phyloP scores from a whole-genome alignment of 441 rosid genomes.

The Pelargonium fulgidum region DNA sequence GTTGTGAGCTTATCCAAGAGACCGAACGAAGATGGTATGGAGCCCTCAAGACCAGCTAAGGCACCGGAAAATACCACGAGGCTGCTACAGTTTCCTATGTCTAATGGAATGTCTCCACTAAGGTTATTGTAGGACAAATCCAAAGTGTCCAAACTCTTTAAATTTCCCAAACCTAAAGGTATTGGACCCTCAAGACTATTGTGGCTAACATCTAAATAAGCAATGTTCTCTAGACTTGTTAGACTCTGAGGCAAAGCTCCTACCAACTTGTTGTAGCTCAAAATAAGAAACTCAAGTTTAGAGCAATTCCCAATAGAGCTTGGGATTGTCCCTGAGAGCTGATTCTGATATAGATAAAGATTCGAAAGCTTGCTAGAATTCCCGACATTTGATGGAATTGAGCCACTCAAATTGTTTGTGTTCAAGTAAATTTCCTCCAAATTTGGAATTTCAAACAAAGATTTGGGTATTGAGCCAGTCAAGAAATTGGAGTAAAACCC shows the following conservation, averaged over 20 bases:
- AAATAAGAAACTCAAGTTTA: conserved; percentile 32
- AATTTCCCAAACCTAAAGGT: conserved; percentile 39
- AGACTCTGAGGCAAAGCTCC: conserved; percentile 59
- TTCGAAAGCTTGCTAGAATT: conserved; percentile 28
- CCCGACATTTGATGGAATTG: conserved; percentile 50
- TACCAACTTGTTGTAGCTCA: conserved; percentile 37
- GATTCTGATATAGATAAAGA: conserved; percentile 33
- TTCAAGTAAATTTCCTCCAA: conserved; percentile 34
- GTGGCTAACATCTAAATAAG: conserved; percentile 23
- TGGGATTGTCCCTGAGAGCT: conserved; percentile 51
- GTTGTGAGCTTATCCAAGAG: conserved; percentile 26
- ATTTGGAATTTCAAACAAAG: conserved; percentile 36
- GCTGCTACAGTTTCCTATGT: conserved; percentile 52
- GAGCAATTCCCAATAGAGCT: conserved; percentile 55
- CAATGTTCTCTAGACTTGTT: conserved; percentile 42
- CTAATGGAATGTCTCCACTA: conserved; percentile 50
- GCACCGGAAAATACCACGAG: conserved; percentile 31
- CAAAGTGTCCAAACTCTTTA: conserved; percentile 37
- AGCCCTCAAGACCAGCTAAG: conserved; percentile 42
- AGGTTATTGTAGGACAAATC: conserved; percentile 54
- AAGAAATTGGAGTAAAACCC: conserved; percentile 43
- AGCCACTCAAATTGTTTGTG: conserved; percentile 43
- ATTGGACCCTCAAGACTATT: conserved; percentile 52
- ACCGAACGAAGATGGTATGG: conserved; percentile 63
- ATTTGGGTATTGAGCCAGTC: conserved; percentile 45